These are phyloP conservation scores for Microcyclospora pomicola DNA, from an alignment of 2,329 filamentous ascomycete genomes.

Conservation along the genomic window DNA sequence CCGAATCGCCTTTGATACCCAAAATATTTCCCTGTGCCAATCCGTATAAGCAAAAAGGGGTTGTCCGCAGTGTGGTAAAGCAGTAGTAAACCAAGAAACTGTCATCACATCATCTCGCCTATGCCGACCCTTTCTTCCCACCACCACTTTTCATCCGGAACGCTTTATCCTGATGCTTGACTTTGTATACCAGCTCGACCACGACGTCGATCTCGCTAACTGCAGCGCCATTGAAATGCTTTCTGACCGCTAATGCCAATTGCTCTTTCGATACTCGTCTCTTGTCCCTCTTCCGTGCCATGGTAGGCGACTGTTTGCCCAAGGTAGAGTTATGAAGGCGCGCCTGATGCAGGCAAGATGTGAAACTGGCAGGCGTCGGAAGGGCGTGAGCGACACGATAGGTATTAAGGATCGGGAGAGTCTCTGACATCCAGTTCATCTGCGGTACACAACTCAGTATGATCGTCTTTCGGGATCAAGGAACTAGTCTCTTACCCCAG, in stretches of 20 bases:
- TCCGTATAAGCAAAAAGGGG: too few species aligned
- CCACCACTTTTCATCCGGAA: too few species aligned
- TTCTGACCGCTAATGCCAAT: conserved; percentile 57
- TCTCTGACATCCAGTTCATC: conserved; percentile 55
- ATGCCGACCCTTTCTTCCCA: too few species aligned
- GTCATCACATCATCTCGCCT: too few species aligned
- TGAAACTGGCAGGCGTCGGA: conserved; percentile 56
- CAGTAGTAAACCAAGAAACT: too few species aligned
- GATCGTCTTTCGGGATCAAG: not conserved
- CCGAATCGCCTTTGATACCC: too few species aligned
- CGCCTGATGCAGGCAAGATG: conserved; percentile 33
- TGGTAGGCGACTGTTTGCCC: conserved; percentile 60
- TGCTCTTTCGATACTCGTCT: conserved; percentile 58
- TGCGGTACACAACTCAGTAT: conserved; percentile 11
- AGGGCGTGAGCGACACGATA: conserved; percentile 65
- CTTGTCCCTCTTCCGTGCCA: conserved; percentile 51
- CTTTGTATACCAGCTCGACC: conserved; percentile 62
- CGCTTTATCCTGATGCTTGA: conserved; percentile 42
- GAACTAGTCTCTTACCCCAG: conserved; percentile 6
- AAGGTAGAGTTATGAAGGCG: conserved; percentile 40
- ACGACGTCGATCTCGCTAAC: conserved; percentile 74
- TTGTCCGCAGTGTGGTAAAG: too few species aligned
- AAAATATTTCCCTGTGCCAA: too few species aligned
- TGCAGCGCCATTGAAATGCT: conserved; percentile 70
- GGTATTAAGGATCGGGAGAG: conserved; percentile 53